phyloP scores from a whole-genome alignment of 805 yeast genomes.

The Candida khao-thaluensis region DNA sequence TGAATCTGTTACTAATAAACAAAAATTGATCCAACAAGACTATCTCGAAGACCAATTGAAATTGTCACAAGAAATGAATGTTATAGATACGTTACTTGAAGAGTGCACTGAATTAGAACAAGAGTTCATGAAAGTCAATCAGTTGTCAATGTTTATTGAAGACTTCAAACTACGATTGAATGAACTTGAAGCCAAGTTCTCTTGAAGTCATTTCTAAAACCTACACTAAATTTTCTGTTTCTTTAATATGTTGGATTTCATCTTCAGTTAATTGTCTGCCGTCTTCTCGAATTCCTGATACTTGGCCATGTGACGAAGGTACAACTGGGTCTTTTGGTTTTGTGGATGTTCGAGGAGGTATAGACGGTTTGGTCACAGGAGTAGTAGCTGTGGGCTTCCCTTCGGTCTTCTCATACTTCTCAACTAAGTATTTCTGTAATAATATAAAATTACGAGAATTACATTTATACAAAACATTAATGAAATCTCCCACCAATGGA shows the following conservation, averaged over 20 bases:
- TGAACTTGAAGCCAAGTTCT: constrained; percentile 29
- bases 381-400: no score
- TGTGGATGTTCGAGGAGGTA: no score
- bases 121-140: constrained; percentile 53
- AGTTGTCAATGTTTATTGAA: constrained; percentile 39
- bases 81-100: constrained; percentile 38
- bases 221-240: no score
- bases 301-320: no score
- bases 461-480: constrained; percentile 71
- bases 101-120: constrained; percentile 51
- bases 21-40: constrained; percentile 21
- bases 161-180: constrained; percentile 42
- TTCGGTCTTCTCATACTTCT: constrained; percentile 24
- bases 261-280: constrained; percentile 1
- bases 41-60: constrained; percentile 23
- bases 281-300: no score
- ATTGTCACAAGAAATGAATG: constrained; percentile 40
- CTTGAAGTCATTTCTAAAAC: no score
- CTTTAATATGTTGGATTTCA: not conserved
- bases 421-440: constrained; percentile 36
- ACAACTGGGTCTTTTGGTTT: no score
- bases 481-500: constrained; percentile 74
- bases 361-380: no score
- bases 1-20: constrained; percentile 33
- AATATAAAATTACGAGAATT: constrained; percentile 71